phyloP scores from a whole-genome alignment of 495 filamentous ascomycete genomes.

The Penicillium atrosanguineum region DNA sequence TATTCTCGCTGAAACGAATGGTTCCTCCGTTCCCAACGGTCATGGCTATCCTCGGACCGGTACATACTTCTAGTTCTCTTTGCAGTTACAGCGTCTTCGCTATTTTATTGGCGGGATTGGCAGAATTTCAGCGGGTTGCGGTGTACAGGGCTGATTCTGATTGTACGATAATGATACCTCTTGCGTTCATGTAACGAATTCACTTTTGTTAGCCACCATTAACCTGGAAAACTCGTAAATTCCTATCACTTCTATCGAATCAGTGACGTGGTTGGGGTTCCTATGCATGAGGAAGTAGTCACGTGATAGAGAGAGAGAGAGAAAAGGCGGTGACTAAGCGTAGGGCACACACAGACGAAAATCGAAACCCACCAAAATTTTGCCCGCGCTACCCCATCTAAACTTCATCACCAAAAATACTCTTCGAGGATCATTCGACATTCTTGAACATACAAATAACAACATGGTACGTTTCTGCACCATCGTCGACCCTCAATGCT shows the following conservation, averaged over 20 bases:
- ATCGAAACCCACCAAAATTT: slow-evolving; percentile 28
- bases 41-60: slow-evolving; percentile 39
- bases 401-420: slow-evolving; percentile 30
- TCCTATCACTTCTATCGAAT: not conserved
- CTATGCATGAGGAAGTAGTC: not conserved
- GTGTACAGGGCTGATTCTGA: slow-evolving; percentile 41
- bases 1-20: slow-evolving; percentile 25
- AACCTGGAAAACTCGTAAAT: not conserved
- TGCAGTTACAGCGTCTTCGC: slow-evolving; percentile 24
- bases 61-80: slow-evolving; percentile 46
- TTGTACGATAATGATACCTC: slow-evolving; percentile 55
- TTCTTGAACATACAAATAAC: slow-evolving; percentile 31
- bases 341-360: slow-evolving; percentile 46
- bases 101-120: slow-evolving; percentile 21
- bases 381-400: slow-evolving; percentile 22
- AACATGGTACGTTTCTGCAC: slow-evolving; percentile 41
- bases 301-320: slow-evolving; percentile 22
- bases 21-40: slow-evolving; percentile 33
- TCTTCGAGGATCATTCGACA: slow-evolving; percentile 69
- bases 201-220: slow-evolving; percentile 21
- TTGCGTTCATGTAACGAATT: slow-evolving; percentile 35
- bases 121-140: slow-evolving; percentile 19
- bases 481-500: not conserved
- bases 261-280: not conserved
- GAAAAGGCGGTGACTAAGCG: slow-evolving; percentile 19